Evolutionary conservation across 176 grass and related monocot genomes (phyloP), one percentile per base, ranked within the genome.

Genomic region (Avena insularis): DNA sequence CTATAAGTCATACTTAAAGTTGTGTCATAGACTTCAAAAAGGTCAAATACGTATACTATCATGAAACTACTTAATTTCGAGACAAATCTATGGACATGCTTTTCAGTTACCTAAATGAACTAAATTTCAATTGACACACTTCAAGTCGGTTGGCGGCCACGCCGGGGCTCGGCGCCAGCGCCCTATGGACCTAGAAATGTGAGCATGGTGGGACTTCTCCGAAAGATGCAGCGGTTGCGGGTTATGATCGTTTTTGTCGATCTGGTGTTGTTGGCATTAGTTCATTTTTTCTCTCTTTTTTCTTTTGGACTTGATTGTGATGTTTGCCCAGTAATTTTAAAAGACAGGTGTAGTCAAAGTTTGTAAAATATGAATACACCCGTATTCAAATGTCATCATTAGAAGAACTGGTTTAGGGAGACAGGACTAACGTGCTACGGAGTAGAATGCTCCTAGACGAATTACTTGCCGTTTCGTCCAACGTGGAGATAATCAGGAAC

Each of bases 391-490:
- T 25, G 59, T 11, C 59, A 62, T 62, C n/a, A 12, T 47, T 59
- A n/a, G 2, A n/a, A 9, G 56, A 59, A 59, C 6, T 59, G 17
- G 56, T 59, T 59, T 57, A 57, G 17, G 55, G 16, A 19, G 15
- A 57, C 55, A 7, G 8, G 17, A 57, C 55, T 57, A 7, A 55
- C 53, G 53, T 55, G 53, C 53, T 55, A 55, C 53, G 15, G 43
- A 45, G 43, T 45, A 56, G 0, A 56, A 56, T 0, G 5, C 15
- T 56, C 31, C n/a, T 38, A 38, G 14, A 38, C 1, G 51, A 61
- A 79, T 79, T 43, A 53, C 81, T 84, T 84, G 53, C 7, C 45
- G 75, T 53, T 43, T 63, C 35, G 81, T 43, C 56, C 45, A 71
- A 79, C n/a, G 47, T 58, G 50, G 65, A 48, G 40, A 36, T 36